phyloP scores from a whole-genome alignment of 2,329 filamentous ascomycete species.

The Pyrenophora seminiperda region DNA sequence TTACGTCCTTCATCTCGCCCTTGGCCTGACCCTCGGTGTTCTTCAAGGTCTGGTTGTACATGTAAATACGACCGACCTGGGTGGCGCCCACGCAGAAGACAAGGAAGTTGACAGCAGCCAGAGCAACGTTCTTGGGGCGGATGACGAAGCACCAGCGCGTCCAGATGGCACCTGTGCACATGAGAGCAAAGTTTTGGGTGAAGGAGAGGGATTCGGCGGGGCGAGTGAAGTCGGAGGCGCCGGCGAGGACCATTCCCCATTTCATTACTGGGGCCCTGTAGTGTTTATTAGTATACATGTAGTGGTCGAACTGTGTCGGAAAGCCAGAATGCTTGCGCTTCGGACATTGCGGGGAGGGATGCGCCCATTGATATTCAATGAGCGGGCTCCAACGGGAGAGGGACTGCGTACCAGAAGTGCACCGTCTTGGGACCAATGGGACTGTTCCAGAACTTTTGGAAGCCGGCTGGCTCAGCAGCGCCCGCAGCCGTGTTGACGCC shows the following conservation, averaged over 20 bases:
- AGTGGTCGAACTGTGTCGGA: too few species aligned
- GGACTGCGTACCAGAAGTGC: conserved; percentile 81
- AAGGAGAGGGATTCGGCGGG: conserved; percentile 91
- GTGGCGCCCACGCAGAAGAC: conserved; percentile 84
- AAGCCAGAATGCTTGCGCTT: background rate
- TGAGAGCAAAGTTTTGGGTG: conserved; percentile 88
- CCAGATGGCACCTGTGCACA: conserved; percentile 93
- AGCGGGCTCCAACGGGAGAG: background rate
- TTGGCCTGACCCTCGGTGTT: conserved; percentile 47
- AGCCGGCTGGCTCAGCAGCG: conserved; percentile 53
- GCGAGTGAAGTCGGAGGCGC: conserved; percentile 87
- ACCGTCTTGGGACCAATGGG: conserved; percentile 72
- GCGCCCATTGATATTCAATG: background rate
- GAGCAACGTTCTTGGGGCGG: conserved; percentile 86
- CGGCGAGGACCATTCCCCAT: conserved; percentile 91
- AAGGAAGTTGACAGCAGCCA: conserved; percentile 98
- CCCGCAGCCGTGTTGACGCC: conserved; percentile 70
- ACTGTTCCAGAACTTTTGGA: conserved; percentile 70
- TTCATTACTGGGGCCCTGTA: conserved; percentile 90
- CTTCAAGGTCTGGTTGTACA: conserved; percentile 68
- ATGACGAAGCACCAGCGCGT: conserved; percentile 99
- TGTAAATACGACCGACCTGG: conserved; percentile 77
- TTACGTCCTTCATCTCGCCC: conserved; percentile 42
- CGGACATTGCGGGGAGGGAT: conserved; percentile 13
- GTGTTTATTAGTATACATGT: conserved; percentile 1